phyloP scores from a whole-genome alignment of 2,329 filamentous ascomycete genomes.

The Drechmeria coniospora region DNA sequence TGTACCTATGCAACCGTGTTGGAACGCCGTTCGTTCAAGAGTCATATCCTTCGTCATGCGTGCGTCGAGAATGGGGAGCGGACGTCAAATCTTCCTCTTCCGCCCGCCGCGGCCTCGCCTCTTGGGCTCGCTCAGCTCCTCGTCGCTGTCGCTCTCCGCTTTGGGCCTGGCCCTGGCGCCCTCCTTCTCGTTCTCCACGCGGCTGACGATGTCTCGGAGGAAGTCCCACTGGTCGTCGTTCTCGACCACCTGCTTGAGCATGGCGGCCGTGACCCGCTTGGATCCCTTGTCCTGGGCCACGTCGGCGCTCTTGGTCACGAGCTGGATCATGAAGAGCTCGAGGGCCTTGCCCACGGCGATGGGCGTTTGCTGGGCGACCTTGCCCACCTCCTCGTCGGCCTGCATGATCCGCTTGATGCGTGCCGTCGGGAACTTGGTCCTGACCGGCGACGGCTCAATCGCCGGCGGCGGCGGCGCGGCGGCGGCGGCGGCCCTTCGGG shows the following conservation, averaged over 20 bases:
- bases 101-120: constrained; percentile 31
- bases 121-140: constrained; percentile 31
- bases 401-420: constrained; percentile 99
- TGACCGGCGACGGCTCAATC: constrained; percentile 56
- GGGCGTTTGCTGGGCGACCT: constrained; percentile 93
- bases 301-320: constrained; percentile 76
- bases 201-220: constrained; percentile 73
- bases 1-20: constrained; percentile 8
- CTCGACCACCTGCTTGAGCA: constrained; percentile 82
- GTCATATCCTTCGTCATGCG: constrained; percentile 12
- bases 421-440: constrained; percentile 91
- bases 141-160: constrained; percentile 36
- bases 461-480: constrained; percentile 18
- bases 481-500: constrained; percentile 13
- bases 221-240: constrained; percentile 92
- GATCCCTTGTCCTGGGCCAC: constrained; percentile 71
- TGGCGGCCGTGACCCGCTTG: constrained; percentile 77
- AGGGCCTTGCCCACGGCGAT: constrained; percentile 92
- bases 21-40: constrained; percentile 10
- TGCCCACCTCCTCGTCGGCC: constrained; percentile 94
- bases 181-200: constrained; percentile 50
- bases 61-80: constrained; percentile 5
- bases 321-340: constrained; percentile 92
- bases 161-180: constrained; percentile 25
- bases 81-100: constrained; percentile 27